Conservation (phyloP, 495 filamentous ascomycete species). For the Friedmanniomyces endolithicus region DNA sequence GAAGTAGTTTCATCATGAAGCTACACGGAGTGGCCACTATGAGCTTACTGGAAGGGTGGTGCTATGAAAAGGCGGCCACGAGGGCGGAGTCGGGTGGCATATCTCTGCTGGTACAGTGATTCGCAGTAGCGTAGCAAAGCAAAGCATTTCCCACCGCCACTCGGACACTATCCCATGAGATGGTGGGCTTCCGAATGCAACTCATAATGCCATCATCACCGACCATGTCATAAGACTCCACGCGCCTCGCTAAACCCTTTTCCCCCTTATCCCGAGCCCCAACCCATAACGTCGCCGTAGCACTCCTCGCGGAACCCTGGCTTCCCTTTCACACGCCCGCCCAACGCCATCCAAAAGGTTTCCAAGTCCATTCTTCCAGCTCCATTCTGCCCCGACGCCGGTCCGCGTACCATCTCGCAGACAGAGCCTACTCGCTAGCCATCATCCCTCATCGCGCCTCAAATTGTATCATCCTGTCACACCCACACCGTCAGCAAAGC, state of each 20-base stretch:
- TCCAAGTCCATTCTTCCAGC: too few species aligned
- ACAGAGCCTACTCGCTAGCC: too few species aligned
- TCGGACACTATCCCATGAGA: not conserved
- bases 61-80: too few species aligned
- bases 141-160: not conserved
- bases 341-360: too few species aligned
- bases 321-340: too few species aligned
- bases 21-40: not conserved
- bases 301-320: too few species aligned
- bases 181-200: not conserved
- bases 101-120: not conserved
- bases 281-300: too few species aligned
- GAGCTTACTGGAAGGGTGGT: not conserved
- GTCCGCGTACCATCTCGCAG: too few species aligned
- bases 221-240: not conserved
- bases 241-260: not conserved
- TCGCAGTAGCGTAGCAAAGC: not conserved
- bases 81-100: not conserved
- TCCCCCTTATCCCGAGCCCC: too few species aligned
- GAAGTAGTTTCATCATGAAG: too few species aligned
- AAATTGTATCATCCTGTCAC: constrained; percentile 83
- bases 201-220: not conserved
- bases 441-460: constrained; percentile 57
- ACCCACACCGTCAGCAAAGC: constrained; percentile 2
- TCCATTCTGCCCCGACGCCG: too few species aligned